A percentile compares a stretch with the other conserved stretches of the same genome.
Conservation (phyloP, 495 filamentous ascomycete species). For the Xylaria scruposa region DNA sequence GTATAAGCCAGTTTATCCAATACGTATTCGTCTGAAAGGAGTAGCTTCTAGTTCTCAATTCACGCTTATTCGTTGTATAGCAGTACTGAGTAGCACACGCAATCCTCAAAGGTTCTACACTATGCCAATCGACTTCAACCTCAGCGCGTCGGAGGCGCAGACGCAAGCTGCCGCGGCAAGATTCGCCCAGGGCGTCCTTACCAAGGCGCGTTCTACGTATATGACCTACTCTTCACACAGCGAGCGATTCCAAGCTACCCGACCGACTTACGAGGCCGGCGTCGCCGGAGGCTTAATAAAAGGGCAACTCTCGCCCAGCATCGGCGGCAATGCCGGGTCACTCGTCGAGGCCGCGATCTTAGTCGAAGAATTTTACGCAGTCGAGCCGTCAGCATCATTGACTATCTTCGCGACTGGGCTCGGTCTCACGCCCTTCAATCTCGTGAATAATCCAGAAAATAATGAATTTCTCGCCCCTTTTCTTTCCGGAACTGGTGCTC, state of each 20-base stretch:
- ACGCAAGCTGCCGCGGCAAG: background rate
- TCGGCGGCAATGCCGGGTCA: slow-evolving; percentile 52
- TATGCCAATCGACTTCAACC: slow-evolving; percentile 8
- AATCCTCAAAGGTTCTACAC: background rate
- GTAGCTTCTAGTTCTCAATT: background rate
- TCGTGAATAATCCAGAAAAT: background rate
- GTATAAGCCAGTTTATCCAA: background rate
- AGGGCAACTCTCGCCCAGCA: slow-evolving; percentile 49
- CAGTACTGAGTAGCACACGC: background rate
- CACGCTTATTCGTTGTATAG: background rate
- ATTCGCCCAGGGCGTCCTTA: background rate
- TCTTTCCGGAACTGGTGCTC: slow-evolving; percentile 39
- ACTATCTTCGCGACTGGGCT: slow-evolving; percentile 61
- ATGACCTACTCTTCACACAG: background rate
- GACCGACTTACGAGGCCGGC: background rate
- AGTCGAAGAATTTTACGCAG: slow-evolving; percentile 59
- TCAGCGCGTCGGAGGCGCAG: background rate
- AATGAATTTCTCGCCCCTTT: slow-evolving; percentile 50
- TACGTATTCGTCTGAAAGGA: background rate
- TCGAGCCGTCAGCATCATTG: slow-evolving; percentile 54
- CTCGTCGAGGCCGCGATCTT: slow-evolving; percentile 57
- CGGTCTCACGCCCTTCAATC: slow-evolving; percentile 55
- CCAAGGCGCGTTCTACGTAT: background rate
- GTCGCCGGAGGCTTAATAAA: slow-evolving; percentile 46
- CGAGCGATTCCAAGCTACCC: background rate